Percentiles rank a stretch among this genome's conserved stretches.
These are phyloP conservation scores for Isochrysis galbana DNA, from an alignment of 78 protist species.

Conservation along the genomic window DNA sequence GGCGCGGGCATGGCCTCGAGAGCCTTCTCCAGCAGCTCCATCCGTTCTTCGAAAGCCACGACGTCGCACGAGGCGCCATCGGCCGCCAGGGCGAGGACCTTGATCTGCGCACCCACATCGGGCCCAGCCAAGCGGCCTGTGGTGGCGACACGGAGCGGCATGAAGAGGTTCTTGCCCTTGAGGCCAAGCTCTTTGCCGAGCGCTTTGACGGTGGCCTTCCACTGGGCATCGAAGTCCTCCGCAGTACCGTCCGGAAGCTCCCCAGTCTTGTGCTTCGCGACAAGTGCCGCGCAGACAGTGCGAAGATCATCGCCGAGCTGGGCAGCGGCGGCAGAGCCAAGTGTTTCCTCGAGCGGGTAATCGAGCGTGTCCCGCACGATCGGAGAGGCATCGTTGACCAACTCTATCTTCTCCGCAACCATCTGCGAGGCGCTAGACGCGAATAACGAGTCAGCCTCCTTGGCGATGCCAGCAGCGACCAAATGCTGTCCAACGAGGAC, in stretches of 20 bases:
- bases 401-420: background rate
- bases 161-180: constrained; percentile 34
- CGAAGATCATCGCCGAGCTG: background rate
- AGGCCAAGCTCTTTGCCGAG: constrained; percentile 34
- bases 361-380: constrained; percentile 7
- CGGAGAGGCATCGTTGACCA: constrained; percentile 9
- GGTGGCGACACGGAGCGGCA: constrained; percentile 40
- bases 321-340: background rate
- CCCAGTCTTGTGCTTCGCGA: background rate
- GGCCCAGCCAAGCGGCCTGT: constrained; percentile 36
- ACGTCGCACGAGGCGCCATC: background rate
- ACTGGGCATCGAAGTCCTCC: background rate
- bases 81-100: background rate
- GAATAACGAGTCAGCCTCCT: background rate
- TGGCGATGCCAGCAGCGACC: background rate
- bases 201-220: background rate
- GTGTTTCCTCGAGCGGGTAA: constrained; percentile 9
- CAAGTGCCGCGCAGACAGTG: background rate
- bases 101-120: constrained; percentile 17
- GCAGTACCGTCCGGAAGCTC: background rate
- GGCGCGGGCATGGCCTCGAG: background rate
- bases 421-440: background rate
- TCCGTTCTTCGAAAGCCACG: background rate
- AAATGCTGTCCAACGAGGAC: background rate
- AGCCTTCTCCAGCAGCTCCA: background rate